Evolutionary conservation across 164 flowering plant genomes (phyloP).

Genomic region (Chimonanthus praecox): DNA sequence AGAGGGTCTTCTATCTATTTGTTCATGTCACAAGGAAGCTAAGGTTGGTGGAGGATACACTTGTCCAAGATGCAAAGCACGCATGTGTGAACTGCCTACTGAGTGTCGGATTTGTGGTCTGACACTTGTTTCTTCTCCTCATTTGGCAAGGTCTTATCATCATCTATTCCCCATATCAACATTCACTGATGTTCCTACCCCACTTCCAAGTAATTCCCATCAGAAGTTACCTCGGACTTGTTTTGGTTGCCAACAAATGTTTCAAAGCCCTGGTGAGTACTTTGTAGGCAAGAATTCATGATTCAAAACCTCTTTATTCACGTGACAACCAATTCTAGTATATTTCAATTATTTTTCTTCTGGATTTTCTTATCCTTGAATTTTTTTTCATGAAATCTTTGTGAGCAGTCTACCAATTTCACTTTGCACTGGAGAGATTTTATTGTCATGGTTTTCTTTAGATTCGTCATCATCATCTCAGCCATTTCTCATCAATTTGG

Average conservation of each 20-base stretch:
- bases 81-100: slow-evolving; percentile 88
- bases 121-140: slow-evolving; percentile 97
- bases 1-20: slow-evolving; percentile 82
- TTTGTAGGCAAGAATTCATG: too few relatives aligned
- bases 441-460: too few relatives aligned
- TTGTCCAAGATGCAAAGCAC: slow-evolving; percentile 95
- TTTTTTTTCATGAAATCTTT: too few relatives aligned
- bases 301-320: neutral
- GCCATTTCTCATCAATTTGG: too few relatives aligned
- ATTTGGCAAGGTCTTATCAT: slow-evolving; percentile 96
- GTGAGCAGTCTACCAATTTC: too few relatives aligned
- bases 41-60: slow-evolving; percentile 90
- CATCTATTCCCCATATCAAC: slow-evolving; percentile 87
- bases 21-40: slow-evolving; percentile 90
- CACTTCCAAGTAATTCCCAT: slow-evolving; percentile 25
- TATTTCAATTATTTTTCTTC: too few relatives aligned
- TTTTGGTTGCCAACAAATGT: slow-evolving; percentile 83
- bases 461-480: too few relatives aligned
- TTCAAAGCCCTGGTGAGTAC: slow-evolving; percentile 50
- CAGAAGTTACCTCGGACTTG: slow-evolving; percentile 41
- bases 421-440: too few relatives aligned
- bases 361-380: too few relatives aligned
- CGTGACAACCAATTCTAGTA: too few relatives aligned
- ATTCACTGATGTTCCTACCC: slow-evolving; percentile 60
- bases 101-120: slow-evolving; percentile 88